These are phyloP conservation scores for Botryosphaeria dothidea DNA, from an alignment of 2,329 filamentous ascomycete genomes.

Conservation along the genomic window DNA sequence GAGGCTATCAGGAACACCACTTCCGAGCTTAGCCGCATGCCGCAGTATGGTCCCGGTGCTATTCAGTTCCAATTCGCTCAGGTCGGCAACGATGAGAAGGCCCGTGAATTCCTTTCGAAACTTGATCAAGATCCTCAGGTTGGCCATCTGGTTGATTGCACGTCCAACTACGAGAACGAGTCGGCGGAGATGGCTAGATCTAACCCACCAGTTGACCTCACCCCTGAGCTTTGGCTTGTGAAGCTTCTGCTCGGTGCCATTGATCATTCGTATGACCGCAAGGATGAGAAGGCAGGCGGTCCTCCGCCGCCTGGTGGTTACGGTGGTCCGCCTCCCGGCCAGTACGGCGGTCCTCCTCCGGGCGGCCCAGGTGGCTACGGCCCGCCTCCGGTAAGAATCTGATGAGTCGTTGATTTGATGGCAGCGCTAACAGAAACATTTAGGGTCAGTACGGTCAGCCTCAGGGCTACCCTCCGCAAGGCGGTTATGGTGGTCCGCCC, in stretches of 20 bases:
- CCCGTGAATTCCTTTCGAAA: constrained; percentile 63
- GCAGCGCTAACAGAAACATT: constrained; percentile 16
- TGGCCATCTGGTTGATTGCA: constrained; percentile 66
- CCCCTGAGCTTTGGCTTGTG: constrained; percentile 66
- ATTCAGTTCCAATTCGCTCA: constrained; percentile 69
- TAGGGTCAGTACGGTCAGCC: constrained; percentile 26
- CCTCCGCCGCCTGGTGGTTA: constrained; percentile 25
- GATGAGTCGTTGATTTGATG: neutral
- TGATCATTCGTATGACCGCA: constrained; percentile 64
- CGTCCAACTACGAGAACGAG: constrained; percentile 69
- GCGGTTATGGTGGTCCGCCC: constrained; percentile 27
- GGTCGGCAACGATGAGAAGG: constrained; percentile 66
- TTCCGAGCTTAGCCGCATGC: constrained; percentile 48
- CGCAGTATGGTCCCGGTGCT: constrained; percentile 58
- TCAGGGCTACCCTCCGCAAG: constrained; percentile 22
- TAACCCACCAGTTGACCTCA: constrained; percentile 62
- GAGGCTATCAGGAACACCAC: constrained; percentile 59
- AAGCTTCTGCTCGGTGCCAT: constrained; percentile 69
- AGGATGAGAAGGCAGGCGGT: constrained; percentile 60
- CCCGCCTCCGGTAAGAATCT: constrained; percentile 19
- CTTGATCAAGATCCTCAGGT: constrained; percentile 65
- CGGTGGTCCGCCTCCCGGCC: constrained; percentile 29
- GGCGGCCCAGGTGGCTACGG: constrained; percentile 23
- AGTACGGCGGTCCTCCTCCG: constrained; percentile 35
- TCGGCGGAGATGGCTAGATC: constrained; percentile 65